Conservation (phyloP, 1,284 basidiomycete genomes). For the Ustilago hordei region DNA sequence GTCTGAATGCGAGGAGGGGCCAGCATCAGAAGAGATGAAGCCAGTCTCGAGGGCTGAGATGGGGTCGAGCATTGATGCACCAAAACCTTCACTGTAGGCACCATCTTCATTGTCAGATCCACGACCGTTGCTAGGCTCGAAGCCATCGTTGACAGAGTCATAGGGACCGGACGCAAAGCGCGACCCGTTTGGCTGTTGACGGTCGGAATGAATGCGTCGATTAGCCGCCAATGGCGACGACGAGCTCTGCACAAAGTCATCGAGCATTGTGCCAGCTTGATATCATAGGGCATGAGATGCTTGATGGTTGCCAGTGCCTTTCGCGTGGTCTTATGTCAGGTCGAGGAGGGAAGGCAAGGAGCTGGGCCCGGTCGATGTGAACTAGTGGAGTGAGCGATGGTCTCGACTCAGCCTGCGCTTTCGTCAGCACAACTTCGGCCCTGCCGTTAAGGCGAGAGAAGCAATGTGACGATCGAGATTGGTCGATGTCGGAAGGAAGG, state of each 20-base stretch:
- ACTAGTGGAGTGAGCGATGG: neutral
- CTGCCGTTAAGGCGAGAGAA: neutral
- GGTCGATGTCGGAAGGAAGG: neutral
- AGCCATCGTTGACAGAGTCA: conserved; percentile 39
- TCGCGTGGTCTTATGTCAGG: neutral
- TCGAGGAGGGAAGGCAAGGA: neutral
- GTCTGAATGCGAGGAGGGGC: conserved; percentile 25
- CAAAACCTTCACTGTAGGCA: conserved; percentile 14
- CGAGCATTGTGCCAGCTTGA: conserved; percentile 29
- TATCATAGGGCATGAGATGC: neutral
- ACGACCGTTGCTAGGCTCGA: conserved; percentile 18
- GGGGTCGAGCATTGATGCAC: conserved; percentile 35
- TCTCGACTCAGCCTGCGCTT: neutral
- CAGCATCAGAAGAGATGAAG: conserved; percentile 57
- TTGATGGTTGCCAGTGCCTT: neutral
- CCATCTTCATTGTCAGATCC: neutral
- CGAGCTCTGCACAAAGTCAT: conserved; percentile 55
- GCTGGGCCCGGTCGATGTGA: neutral
- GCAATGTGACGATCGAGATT: neutral
- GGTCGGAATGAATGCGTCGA: conserved; percentile 3
- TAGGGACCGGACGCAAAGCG: conserved; percentile 9
- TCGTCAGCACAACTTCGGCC: neutral
- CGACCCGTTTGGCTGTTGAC: conserved; percentile 8
- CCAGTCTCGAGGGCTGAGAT: conserved; percentile 61
- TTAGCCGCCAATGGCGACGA: conserved; percentile 26